Conservation (phyloP, 495 filamentous ascomycete species). For the Penicillium antarcticum region DNA sequence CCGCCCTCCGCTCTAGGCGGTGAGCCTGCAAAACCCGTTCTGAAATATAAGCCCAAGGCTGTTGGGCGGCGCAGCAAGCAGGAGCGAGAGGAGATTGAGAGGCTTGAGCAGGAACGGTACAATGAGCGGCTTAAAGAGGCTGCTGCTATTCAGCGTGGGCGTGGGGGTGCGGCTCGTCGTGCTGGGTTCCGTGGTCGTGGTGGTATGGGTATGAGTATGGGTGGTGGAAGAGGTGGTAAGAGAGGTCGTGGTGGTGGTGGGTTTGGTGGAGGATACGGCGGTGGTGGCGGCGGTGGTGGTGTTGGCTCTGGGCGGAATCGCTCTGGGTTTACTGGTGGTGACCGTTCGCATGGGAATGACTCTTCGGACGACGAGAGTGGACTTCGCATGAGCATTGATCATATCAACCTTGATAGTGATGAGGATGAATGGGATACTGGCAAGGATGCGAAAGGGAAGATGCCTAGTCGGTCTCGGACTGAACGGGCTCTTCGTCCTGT, state of each 20-base stretch:
- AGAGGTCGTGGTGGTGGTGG: conserved; percentile 16
- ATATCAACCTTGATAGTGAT: conserved; percentile 47
- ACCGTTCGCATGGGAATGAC: conserved; percentile 17
- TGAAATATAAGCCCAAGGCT: conserved; percentile 49
- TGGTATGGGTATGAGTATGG: conserved; percentile 26
- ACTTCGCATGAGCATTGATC: conserved; percentile 45
- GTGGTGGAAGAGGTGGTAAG: conserved; percentile 25
- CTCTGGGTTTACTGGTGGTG: conserved; percentile 24
- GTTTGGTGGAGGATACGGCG: conserved; percentile 17
- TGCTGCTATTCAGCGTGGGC: conserved; percentile 40
- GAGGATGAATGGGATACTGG: conserved; percentile 27
- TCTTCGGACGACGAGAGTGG: conserved; percentile 44
- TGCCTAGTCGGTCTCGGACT: conserved; percentile 28
- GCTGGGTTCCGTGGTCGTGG: conserved; percentile 33
- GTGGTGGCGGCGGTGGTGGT: conserved; percentile 21
- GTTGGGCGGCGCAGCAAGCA: conserved; percentile 49
- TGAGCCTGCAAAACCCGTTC: conserved; percentile 32
- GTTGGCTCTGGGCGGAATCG: conserved; percentile 25
- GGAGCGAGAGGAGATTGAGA: conserved; percentile 49
- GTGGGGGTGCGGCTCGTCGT: conserved; percentile 22
- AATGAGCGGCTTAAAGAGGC: conserved; percentile 44
- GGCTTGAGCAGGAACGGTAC: conserved; percentile 43
- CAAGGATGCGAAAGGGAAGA: conserved; percentile 32
- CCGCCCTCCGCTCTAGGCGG: conserved; percentile 22
- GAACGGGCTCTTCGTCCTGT: conserved; percentile 40